Evolutionary conservation across 352 stramenopile species (phyloP).

Genomic region (Paralagenidium karlingii): DNA sequence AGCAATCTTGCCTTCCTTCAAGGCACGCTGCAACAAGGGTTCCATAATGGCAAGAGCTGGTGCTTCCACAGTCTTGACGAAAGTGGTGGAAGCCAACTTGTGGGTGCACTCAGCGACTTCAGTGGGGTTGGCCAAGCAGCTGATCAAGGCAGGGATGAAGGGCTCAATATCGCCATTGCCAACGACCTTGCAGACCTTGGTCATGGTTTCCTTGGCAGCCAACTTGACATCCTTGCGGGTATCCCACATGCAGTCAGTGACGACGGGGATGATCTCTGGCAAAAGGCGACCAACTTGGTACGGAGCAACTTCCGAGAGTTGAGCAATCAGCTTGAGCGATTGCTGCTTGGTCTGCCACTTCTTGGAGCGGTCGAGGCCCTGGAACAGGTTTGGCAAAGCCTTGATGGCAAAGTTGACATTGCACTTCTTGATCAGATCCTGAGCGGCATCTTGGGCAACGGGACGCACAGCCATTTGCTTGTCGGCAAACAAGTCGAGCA

Average conservation of each 20-base stretch:
- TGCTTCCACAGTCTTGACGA: conserved; percentile 97
- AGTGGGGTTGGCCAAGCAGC: conserved; percentile 93
- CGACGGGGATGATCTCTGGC: conserved; percentile 94
- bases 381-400: conserved; percentile 87
- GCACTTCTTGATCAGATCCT: conserved; percentile 65
- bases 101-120: conserved; percentile 98
- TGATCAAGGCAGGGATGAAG: conserved; percentile 96
- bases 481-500: conserved; percentile 75
- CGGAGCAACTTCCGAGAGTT: conserved; percentile 86
- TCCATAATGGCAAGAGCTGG: conserved; percentile 96
- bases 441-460: conserved; percentile 54
- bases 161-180: conserved; percentile 99
- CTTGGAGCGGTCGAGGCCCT: conserved; percentile 59
- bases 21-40: conserved; percentile 90
- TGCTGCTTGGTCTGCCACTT: conserved; percentile 98
- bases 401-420: conserved; percentile 84
- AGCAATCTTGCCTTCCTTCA: conserved; percentile 92
- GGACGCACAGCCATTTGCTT: conserved; percentile 69
- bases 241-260: conserved; percentile 98
- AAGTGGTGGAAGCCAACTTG: conserved; percentile 97
- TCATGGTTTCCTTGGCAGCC: conserved; percentile 90
- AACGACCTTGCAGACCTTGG: conserved; percentile 92
- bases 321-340: conserved; percentile 88
- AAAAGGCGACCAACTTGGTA: conserved; percentile 93
- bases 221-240: conserved; percentile 97